A percentile compares a stretch with the other conserved stretches of the same genome.
Conservation (phyloP, 805 yeast species). For the Wickerhamiella parazyma region DNA sequence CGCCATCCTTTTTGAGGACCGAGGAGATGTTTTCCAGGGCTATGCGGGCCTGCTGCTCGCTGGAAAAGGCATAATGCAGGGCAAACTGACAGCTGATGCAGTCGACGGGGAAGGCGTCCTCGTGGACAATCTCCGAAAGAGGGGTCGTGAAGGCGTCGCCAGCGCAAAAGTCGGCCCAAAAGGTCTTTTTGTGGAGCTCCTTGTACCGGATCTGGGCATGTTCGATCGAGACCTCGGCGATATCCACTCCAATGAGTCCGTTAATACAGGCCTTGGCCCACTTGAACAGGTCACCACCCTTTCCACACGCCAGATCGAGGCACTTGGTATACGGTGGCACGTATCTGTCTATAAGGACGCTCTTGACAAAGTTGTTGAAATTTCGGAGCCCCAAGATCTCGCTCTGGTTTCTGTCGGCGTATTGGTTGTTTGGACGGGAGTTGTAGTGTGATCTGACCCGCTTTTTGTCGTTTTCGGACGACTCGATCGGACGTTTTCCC, state of each 20-base stretch:
- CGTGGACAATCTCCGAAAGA: conserved; percentile 54
- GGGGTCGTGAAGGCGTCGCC: conserved; percentile 80
- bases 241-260: conserved; percentile 81
- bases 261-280: conserved; percentile 63
- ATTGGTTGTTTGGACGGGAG: conserved; percentile 56
- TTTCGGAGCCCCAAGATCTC: conserved; percentile 76
- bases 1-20: conserved; percentile 69
- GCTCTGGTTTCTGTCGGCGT: conserved; percentile 51
- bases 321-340: conserved; percentile 43
- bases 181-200: conserved; percentile 37
- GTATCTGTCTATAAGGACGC: conserved; percentile 63
- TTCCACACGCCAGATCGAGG: conserved; percentile 89
- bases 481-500: conserved; percentile 12
- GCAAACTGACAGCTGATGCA: conserved; percentile 84
- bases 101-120: conserved; percentile 74
- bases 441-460: conserved; percentile 77
- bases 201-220: conserved; percentile 74
- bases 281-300: conserved; percentile 92
- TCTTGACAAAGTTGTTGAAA: conserved; percentile 85
- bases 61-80: conserved; percentile 85
- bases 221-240: conserved; percentile 72
- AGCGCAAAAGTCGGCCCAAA: conserved; percentile 72
- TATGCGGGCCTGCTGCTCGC: conserved; percentile 63
- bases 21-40: conserved; percentile 62
- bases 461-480: conserved; percentile 14